phyloP scores from a whole-genome alignment of 805 yeast genomes.

The Saturnispora kantuleensis region DNA sequence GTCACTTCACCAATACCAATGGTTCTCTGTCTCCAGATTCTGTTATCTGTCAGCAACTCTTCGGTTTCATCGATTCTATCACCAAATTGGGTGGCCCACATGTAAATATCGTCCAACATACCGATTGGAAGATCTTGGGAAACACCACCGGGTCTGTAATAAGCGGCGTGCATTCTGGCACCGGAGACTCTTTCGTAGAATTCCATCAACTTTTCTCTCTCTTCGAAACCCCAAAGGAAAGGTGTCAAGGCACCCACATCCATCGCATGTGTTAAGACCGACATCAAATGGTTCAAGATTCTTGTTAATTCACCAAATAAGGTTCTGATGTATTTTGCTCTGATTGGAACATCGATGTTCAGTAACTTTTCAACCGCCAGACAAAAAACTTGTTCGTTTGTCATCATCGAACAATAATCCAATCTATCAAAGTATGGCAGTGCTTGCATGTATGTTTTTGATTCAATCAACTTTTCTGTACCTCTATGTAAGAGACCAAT shows the following conservation, averaged over 20 bases:
- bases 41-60: conserved; percentile 80
- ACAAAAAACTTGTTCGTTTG: conserved; percentile 78
- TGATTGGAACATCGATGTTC: conserved; percentile 74
- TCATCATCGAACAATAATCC: conserved; percentile 83
- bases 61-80: conserved; percentile 87
- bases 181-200: conserved; percentile 86
- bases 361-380: conserved; percentile 77
- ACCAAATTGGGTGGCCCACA: conserved; percentile 96
- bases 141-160: conserved; percentile 88
- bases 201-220: conserved; percentile 87
- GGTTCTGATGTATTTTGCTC: conserved; percentile 79
- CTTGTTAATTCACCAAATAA: conserved; percentile 83
- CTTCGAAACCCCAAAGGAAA: conserved; percentile 90
- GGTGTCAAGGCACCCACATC: conserved; percentile 93
- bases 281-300: conserved; percentile 76
- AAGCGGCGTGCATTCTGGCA: conserved; percentile 82
- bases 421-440: conserved; percentile 81
- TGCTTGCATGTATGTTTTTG: conserved; percentile 81
- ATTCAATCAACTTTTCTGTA: conserved; percentile 79
- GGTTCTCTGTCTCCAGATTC: conserved; percentile 88
- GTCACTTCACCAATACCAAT: conserved; percentile 69
- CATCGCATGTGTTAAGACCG: conserved; percentile 81
- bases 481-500: conserved; percentile 84
- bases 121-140: conserved; percentile 83
- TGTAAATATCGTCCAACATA: conserved; percentile 77